Evolutionary conservation across 257 asterid genomes (phyloP).

Genomic region (Solanum tarapatanum): DNA sequence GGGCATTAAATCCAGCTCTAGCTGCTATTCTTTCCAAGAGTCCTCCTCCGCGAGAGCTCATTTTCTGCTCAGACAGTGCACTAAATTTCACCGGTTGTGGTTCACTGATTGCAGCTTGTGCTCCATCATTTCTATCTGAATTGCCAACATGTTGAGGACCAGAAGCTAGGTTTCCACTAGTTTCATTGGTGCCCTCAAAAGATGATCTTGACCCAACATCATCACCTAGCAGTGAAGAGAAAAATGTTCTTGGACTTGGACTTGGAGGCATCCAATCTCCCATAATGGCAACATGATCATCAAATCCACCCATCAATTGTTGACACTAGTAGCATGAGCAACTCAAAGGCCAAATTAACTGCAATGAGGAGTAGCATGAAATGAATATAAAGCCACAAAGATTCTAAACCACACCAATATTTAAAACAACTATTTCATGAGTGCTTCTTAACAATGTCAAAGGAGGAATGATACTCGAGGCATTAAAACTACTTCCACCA

Average conservation of each 20-base stretch:
- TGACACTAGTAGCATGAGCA: background rate
- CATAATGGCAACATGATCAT: conserved; percentile 50
- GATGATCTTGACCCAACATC: conserved; percentile 18
- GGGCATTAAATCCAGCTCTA: conserved; percentile 81
- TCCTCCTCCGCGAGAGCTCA: conserved; percentile 36
- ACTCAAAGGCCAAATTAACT: background rate
- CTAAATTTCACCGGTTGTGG: conserved; percentile 15
- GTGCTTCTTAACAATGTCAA: background rate
- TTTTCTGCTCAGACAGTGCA: conserved; percentile 21
- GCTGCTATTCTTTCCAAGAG: conserved; percentile 79
- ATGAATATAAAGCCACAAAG: conserved; percentile 1
- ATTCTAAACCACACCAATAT: background rate
- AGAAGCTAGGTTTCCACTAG: conserved; percentile 6
- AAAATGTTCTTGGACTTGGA: conserved; percentile 37
- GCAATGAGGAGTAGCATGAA: background rate
- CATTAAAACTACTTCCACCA: background rate
- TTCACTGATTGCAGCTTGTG: conserved; percentile 7
- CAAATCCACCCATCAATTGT: conserved; percentile 51
- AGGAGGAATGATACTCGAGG: background rate
- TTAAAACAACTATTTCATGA: background rate
- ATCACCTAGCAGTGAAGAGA: conserved; percentile 39
- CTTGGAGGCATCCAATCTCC: conserved; percentile 71
- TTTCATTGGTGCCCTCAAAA: conserved; percentile 17
- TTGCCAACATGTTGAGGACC: conserved; percentile 7
- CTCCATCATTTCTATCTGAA: conserved; percentile 15